Base-by-base conservation (phyloP, 176 grass and related monocot species). In the Paspalum vaginatum region DNA sequence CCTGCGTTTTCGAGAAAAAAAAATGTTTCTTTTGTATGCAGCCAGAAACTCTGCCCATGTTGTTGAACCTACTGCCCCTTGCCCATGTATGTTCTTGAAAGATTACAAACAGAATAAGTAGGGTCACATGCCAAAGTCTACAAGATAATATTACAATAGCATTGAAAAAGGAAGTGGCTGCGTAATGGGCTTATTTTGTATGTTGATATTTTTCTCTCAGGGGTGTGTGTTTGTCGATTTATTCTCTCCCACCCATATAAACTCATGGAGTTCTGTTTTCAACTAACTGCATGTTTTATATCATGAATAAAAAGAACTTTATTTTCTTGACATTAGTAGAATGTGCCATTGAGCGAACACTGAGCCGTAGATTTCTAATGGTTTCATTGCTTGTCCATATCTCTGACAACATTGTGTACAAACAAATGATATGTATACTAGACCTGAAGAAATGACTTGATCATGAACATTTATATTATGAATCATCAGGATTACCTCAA, bases 121-220 rank as follows among this genome's bases (percentile, higher is more conserved):
- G 40, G 43, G 56, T 58, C 65, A 70, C 78, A 80, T 80, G 65
- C 51, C 54, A 52, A 22, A 15, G 45, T 42, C 11, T 1, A 55
- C 26, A 72, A 41, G 67, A 51, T 27, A 20, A 50, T 61, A 70
- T 56, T 56, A 59, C 16, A 81, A 32, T 81, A 72, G 18, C 47
- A 61, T 50, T 48, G 11, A 38, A 40, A 22, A 41, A 81, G 52
- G 66, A 50, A 49, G 79, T 70, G 67, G 43, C 44, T 7, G 1
- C 40, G 44, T 70, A 32, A 71, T 81, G 79, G 44, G 65, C 48
- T 60, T 61, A 72, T 72, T 71, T 70, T 81, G 61, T 60, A 38
- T 32, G 41, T 12, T 32, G 53, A 43, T 15, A 11, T 24, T 9
- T 69, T 70, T 7, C 16, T 63, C 59, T 63, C 59, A 40, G 12